Base-by-base conservation (phyloP, 176 grass and related monocot species). In the Metroxylon sagu region DNA sequence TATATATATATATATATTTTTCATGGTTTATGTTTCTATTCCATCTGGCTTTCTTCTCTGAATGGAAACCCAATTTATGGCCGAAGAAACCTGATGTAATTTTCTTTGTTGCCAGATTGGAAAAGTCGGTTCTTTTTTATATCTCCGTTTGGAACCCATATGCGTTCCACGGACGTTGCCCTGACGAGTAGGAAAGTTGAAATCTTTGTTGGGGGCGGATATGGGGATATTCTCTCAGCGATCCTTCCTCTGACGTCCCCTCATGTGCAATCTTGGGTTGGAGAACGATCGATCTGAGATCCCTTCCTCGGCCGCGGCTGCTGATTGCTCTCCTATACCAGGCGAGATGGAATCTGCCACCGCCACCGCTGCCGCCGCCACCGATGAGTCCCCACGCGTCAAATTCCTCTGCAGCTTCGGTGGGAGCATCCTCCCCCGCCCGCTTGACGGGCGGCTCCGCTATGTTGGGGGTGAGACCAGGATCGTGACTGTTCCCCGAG, bases 391-490 rank as follows among this genome's bases (percentile, higher is more conserved):
- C 17, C 72, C 58, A 5, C 79, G 75, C 48, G 84, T 76, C 65
- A 98, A 98, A 76, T 92, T 98, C 70, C 84, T 98, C 6, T 83
- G 76, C 73, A 98, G 93, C 73, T 98, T 92, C 56, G 93, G 87
- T 5, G 93, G 93, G 16, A 83, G 76, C n/a, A 77, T 98, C 76
- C 77, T 98, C 7, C 93, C 93, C 26, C 93, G 87, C 6, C 87
- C 87, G 25, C 60, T 80, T 14, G 87, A 98, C 31, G 93, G 93
- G 0, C 74, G 79, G 10, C 87, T 92, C 19, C 81, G 87, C 1
- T 98, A 98, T 23, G 84, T 92, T 2, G 87, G 93, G 0, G 87
- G 93, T 0, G 93, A 98, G n/a, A 98, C 87, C 2, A 72, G 87
- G 56, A 92, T 98, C 16, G 53, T 88, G 62, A 80, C 83, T 55